phyloP scores from a whole-genome alignment of 2,329 filamentous ascomycete genomes.

The Xylaria sp. region DNA sequence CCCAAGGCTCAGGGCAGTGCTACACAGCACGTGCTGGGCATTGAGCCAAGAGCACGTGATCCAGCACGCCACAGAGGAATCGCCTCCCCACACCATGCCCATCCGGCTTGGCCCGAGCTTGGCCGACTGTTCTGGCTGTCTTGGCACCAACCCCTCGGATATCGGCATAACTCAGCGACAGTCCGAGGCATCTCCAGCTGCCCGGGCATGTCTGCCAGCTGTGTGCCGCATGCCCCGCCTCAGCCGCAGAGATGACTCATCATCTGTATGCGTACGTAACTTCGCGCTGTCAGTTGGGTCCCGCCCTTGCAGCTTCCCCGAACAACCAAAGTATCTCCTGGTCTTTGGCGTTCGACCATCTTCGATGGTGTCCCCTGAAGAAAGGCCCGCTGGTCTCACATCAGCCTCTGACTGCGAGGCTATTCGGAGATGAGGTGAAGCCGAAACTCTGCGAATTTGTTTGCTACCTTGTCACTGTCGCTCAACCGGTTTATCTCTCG shows the following conservation, averaged over 20 bases:
- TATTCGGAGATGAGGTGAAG: constrained; percentile 3
- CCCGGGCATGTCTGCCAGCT: not conserved
- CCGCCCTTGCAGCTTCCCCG: too few relatives aligned
- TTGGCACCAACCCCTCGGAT: constrained; percentile 20
- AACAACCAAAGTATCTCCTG: too few relatives aligned
- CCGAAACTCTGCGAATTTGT: not conserved
- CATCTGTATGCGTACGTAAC: not conserved
- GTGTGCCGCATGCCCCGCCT: not conserved
- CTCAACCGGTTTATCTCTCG: not conserved
- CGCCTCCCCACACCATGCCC: not conserved
- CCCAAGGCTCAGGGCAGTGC: not conserved
- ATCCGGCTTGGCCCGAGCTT: constrained; percentile 21
- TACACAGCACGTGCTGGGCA: constrained; percentile 1
- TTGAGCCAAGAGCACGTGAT: constrained; percentile 19
- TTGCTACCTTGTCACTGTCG: not conserved
- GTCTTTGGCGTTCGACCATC: constrained; percentile 19
- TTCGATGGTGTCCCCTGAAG: constrained; percentile 22
- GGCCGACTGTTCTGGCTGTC: not conserved
- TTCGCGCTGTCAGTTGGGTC: not conserved
- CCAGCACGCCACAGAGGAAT: not conserved
- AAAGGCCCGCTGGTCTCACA: constrained; percentile 5
- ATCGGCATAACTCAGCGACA: constrained; percentile 12
- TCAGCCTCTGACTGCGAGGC: not conserved
- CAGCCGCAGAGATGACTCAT: not conserved
- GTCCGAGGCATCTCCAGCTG: not conserved